phyloP scores from a whole-genome alignment of 139 green algal genomes.

The Picochlorum costavermella region DNA sequence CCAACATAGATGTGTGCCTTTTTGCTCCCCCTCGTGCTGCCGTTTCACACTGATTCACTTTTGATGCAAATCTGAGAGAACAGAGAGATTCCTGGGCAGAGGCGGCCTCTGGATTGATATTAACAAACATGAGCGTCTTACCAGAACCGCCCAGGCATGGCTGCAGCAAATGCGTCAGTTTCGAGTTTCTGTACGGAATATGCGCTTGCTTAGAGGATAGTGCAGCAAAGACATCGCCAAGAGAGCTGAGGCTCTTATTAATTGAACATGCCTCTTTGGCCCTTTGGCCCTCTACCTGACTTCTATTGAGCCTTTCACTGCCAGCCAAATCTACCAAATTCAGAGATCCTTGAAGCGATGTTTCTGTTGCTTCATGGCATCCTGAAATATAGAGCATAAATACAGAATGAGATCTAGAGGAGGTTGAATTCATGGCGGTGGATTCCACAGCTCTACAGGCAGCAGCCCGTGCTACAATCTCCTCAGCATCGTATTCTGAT shows the following conservation, averaged over 20 bases:
- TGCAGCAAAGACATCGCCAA: conserved; percentile 83
- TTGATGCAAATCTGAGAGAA: conserved; percentile 82
- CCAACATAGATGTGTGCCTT: not conserved
- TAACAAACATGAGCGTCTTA: conserved; percentile 95
- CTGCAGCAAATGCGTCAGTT: conserved; percentile 90
- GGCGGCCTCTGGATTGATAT: conserved; percentile 80
- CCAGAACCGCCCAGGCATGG: conserved; percentile 38
- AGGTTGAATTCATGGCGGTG: conserved; percentile 90
- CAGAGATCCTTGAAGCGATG: conserved; percentile 62
- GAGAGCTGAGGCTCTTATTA: conserved; percentile 78
- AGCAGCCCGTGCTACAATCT: conserved; percentile 54
- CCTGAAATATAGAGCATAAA: conserved; percentile 95
- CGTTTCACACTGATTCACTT: conserved; percentile 78
- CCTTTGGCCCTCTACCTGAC: conserved; percentile 62
- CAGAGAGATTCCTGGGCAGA: conserved; percentile 68
- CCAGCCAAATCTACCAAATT: conserved; percentile 92
- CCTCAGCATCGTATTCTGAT: conserved; percentile 42
- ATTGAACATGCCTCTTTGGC: conserved; percentile 88
- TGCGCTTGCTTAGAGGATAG: conserved; percentile 61
- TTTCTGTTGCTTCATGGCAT: conserved; percentile 52
- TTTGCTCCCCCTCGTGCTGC: conserved; percentile 60
- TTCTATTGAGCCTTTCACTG: conserved; percentile 73
- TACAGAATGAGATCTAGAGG: conserved; percentile 78
- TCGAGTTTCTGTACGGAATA: conserved; percentile 86
- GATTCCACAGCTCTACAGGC: conserved; percentile 59